These are phyloP conservation scores for Quillaja saponaria DNA, from an alignment of 306 rosid species.

Conservation along the genomic window DNA sequence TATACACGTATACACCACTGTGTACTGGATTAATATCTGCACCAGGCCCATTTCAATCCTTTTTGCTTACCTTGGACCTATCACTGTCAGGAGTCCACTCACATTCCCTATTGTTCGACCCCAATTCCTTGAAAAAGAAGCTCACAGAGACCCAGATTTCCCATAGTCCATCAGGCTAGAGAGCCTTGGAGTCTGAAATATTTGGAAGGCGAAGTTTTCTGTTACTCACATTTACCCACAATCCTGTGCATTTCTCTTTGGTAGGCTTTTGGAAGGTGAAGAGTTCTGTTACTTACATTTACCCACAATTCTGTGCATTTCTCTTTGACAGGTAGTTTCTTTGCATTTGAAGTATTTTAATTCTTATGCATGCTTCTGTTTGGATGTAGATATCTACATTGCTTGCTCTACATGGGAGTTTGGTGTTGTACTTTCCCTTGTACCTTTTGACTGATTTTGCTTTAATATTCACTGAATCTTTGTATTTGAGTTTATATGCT, in stretches of 20 bases:
- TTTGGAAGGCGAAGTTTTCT: conserved; percentile 1
- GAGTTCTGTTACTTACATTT: conserved; percentile 14
- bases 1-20: too few relatives aligned
- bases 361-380: neutral
- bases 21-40: too few relatives aligned
- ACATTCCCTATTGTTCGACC: neutral
- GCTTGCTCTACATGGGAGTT: neutral
- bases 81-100: too few relatives aligned
- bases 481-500: conserved; percentile 10
- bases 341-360: neutral
- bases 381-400: conserved; percentile 10
- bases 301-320: conserved; percentile 8
- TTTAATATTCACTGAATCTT: neutral
- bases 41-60: too few relatives aligned
- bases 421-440: neutral
- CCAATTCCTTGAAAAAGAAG: neutral
- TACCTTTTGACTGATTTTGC: neutral
- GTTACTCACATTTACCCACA: conserved; percentile 14
- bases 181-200: conserved; percentile 7
- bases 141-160: neutral
- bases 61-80: too few relatives aligned
- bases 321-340: neutral
- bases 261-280: neutral
- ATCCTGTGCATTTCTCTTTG: conserved; percentile 12
- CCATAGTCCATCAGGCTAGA: conserved; percentile 1